A percentile compares a stretch with the other conserved stretches of the same genome.
phyloP scores from a whole-genome alignment of 2,329 filamentous ascomycete genomes.

The Diaporthe amygdali region DNA sequence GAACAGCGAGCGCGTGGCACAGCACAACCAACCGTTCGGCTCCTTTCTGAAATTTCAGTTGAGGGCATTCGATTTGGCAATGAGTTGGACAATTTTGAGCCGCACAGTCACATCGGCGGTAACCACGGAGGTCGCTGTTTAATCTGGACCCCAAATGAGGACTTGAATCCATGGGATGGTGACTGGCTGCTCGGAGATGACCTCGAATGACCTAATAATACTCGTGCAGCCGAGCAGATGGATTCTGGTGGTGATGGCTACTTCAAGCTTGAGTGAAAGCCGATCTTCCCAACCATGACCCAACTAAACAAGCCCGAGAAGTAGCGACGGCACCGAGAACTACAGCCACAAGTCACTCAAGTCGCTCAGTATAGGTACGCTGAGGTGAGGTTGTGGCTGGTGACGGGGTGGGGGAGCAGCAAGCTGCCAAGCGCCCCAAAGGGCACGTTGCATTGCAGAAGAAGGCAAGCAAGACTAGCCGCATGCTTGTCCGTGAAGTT shows the following conservation, averaged over 20 bases:
- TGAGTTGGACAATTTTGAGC: constrained; percentile 11
- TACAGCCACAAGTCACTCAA: neutral
- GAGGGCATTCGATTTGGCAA: neutral
- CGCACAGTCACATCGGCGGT: constrained; percentile 21
- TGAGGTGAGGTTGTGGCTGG: too few species aligned
- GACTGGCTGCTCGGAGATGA: neutral
- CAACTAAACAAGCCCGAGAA: neutral
- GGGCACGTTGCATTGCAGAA: constrained; percentile 6
- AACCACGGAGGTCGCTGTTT: neutral
- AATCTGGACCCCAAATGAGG: constrained; percentile 1
- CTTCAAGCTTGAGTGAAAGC: neutral
- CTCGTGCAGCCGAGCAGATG: neutral
- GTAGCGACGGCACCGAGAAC: neutral
- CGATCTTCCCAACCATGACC: neutral
- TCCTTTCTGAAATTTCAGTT: neutral
- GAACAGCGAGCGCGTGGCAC: constrained; percentile 16
- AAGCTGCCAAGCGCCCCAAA: neutral
- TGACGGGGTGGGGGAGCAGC: neutral
- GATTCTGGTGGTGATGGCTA: neutral
- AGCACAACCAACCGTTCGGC: constrained; percentile 13
- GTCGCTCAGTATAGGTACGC: neutral
- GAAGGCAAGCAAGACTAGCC: constrained; percentile 11
- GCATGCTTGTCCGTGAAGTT: neutral
- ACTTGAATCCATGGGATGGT: neutral
- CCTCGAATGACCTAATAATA: neutral